Conservation (phyloP, 1,139 yeast species). For the Yamadazyma songkhlaensis region DNA sequence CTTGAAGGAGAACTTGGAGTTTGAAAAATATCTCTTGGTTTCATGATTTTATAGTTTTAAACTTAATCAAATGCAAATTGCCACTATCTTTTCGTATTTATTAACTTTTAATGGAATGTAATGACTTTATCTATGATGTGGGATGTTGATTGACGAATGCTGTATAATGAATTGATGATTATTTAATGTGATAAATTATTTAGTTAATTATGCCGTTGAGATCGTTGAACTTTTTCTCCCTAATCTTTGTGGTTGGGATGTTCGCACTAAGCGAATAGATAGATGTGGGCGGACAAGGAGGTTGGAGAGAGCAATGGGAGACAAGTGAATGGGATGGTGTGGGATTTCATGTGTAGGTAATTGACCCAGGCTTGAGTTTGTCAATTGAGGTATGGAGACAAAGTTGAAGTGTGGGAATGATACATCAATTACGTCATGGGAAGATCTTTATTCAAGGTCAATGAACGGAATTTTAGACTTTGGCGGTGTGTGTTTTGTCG, state of each 20-base stretch:
- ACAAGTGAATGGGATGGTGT: no score
- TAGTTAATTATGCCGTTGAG: conserved; percentile 1
- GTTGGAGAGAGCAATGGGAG: no score
- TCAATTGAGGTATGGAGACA: no score
- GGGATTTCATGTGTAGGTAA: no score
- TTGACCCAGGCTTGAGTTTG: no score
- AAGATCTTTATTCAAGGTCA: no score
- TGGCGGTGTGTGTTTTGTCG: no score
- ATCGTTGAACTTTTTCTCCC: conserved; percentile 4
- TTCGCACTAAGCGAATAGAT: neutral
- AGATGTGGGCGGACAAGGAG: neutral
- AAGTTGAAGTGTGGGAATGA: no score
- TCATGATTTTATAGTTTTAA: conserved; percentile 7
- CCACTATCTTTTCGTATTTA: neutral
- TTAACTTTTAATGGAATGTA: no score
- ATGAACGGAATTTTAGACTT: no score
- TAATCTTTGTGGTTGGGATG: conserved; percentile 4
- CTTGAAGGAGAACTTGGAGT: conserved; percentile 43
- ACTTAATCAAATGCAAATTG: neutral
- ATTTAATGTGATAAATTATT: neutral
- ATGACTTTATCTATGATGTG: neutral
- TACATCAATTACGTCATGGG: no score
- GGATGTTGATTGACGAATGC: neutral
- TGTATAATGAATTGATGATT: conserved; percentile 1
- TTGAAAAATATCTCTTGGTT: conserved; percentile 21